Evolutionary conservation across 306 rosid species (phyloP).

Genomic region (Pterocarpus macrocarpus): DNA sequence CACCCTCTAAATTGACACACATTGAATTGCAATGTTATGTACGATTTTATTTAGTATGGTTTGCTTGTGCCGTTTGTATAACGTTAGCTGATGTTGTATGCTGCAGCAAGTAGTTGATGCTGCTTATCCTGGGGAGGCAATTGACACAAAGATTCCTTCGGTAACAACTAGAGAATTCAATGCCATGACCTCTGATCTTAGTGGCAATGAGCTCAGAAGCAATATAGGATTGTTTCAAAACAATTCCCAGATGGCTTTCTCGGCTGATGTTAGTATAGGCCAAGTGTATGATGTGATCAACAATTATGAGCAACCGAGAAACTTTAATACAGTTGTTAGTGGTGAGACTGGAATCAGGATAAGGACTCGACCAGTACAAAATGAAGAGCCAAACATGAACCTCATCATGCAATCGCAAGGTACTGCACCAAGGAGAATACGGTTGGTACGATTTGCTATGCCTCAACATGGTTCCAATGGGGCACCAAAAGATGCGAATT

Average conservation of each 20-base stretch:
- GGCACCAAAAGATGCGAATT: conserved; percentile 3
- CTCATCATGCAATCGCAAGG: conserved; percentile 34
- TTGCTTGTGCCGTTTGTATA: conserved; percentile 25
- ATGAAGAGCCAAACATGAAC: conserved; percentile 38
- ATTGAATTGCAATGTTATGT: background rate
- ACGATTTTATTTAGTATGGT: conserved; percentile 22
- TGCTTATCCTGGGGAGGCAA: conserved; percentile 41
- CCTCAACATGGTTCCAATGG: conserved; percentile 35
- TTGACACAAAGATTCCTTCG: conserved; percentile 35
- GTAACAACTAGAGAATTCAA: conserved; percentile 27
- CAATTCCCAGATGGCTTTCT: conserved; percentile 44
- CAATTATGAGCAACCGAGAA: conserved; percentile 49
- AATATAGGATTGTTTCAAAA: conserved; percentile 31
- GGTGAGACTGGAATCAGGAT: conserved; percentile 55
- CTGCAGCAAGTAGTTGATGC: conserved; percentile 56
- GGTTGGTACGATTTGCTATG: conserved; percentile 46
- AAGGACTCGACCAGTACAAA: conserved; percentile 53
- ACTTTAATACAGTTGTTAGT: conserved; percentile 30
- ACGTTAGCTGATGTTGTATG: conserved; percentile 29
- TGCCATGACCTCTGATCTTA: conserved; percentile 4
- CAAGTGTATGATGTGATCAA: conserved; percentile 36
- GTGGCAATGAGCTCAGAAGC: conserved; percentile 15
- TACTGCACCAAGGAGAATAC: conserved; percentile 73
- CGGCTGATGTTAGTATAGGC: conserved; percentile 45
- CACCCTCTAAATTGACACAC: background rate